Conservation (phyloP, 1,139 yeast species). For the Candida gigantensis region DNA sequence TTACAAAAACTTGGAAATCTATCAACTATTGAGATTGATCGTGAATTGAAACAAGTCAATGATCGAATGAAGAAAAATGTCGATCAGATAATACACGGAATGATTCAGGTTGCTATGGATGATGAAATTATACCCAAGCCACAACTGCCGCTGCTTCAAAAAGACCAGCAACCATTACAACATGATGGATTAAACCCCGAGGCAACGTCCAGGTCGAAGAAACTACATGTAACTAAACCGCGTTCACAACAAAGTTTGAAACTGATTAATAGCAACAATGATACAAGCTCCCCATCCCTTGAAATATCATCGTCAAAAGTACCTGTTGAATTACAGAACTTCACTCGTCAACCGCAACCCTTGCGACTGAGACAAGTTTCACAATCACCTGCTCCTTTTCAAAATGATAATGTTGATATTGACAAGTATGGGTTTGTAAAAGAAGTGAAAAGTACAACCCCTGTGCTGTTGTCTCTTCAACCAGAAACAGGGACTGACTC, state of each 20-base stretch:
- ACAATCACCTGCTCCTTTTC: not conserved
- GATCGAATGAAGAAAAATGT: constrained; percentile 1
- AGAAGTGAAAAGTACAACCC: constrained; percentile 14
- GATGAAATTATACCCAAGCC: constrained; percentile 3
- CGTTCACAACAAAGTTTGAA: too few relatives aligned
- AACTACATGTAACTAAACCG: too few relatives aligned
- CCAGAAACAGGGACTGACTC: constrained; percentile 2
- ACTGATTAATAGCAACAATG: too few relatives aligned
- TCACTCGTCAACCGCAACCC: constrained; percentile 4
- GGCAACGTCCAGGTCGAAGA: too few relatives aligned
- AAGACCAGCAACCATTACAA: too few relatives aligned
- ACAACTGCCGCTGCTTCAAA: not conserved
- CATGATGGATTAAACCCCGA: too few relatives aligned
- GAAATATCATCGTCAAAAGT: constrained; percentile 18
- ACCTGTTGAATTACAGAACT: constrained; percentile 48
- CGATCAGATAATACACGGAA: constrained; percentile 7
- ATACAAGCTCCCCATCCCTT: not conserved
- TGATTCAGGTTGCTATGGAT: constrained; percentile 9
- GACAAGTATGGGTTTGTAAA: constrained; percentile 55
- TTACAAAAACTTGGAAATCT: constrained; percentile 47
- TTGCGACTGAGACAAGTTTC: too few relatives aligned
- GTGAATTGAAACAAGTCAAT: constrained; percentile 12
- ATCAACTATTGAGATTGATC: constrained; percentile 45
- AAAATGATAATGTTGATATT: constrained; percentile 25
- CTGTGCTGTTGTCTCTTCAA: not conserved